A percentile compares a stretch with the other conserved stretches of the same genome.
Conservation (phyloP, 2,329 filamentous ascomycete genomes). For the Aureobasidium sp. region DNA sequence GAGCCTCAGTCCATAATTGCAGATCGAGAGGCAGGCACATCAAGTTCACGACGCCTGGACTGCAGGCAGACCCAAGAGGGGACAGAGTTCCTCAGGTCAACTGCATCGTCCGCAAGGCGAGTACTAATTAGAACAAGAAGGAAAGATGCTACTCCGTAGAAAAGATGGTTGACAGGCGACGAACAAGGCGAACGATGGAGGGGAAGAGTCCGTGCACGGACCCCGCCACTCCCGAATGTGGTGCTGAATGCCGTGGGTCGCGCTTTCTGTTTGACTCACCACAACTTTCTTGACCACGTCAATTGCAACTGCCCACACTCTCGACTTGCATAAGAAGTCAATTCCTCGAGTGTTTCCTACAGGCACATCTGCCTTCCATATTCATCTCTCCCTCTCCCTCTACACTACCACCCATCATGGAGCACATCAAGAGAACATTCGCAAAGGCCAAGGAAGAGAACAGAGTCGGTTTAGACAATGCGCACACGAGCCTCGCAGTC, state of each 20-base stretch:
- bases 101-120: neutral
- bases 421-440: slow-evolving; percentile 44
- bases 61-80: neutral
- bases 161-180: neutral
- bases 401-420: slow-evolving; percentile 31
- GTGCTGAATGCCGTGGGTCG: neutral
- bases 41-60: neutral
- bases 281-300: slow-evolving; percentile 1
- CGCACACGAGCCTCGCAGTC: neutral
- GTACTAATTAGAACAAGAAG: neutral
- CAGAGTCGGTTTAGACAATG: slow-evolving; percentile 28
- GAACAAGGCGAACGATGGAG: neutral
- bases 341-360: neutral
- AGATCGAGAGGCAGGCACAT: neutral
- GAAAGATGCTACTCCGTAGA: neutral
- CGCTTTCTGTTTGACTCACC: slow-evolving; percentile 10
- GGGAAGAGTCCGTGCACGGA: neutral
- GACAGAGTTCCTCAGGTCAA: neutral
- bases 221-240: neutral
- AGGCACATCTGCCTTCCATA: neutral
- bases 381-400: neutral
- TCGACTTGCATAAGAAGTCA: neutral
- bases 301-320: neutral
- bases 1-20: neutral
- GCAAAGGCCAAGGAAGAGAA: slow-evolving; percentile 45